A percentile compares a stretch with the other conserved stretches of the same genome.
Conservation (phyloP, 116 monocot species). For the Dioscorea cayenensis region DNA sequence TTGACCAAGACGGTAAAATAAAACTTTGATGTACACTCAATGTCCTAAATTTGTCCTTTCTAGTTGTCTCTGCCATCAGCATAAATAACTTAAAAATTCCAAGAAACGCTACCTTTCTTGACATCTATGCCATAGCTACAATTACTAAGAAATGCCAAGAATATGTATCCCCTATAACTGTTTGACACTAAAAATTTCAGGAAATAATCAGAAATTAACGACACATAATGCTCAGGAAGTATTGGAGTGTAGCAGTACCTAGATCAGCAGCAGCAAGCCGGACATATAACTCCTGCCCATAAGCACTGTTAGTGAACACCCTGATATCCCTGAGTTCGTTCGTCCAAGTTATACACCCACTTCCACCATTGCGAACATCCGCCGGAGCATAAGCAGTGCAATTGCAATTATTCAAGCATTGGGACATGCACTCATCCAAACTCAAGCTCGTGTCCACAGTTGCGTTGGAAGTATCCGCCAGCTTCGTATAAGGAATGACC, state of each 20-base stretch:
- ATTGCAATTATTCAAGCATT: slow-evolving; percentile 12
- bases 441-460: slow-evolving; percentile 14
- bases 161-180: no score
- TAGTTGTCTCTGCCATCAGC: no score
- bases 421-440: slow-evolving; percentile 17
- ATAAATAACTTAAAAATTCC: no score
- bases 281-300: slow-evolving; percentile 11
- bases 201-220: no score
- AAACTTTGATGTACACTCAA: no score
- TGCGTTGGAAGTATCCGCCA: slow-evolving; percentile 22
- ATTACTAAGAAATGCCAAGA: no score
- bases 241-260: slow-evolving; percentile 12
- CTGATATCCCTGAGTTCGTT: slow-evolving; percentile 17
- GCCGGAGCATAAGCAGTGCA: slow-evolving; percentile 13
- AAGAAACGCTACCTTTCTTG: no score
- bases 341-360: slow-evolving; percentile 31
- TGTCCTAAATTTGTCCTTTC: no score
- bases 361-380: slow-evolving; percentile 7
- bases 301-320: neutral
- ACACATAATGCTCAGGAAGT: neutral
- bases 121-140: no score
- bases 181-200: no score
- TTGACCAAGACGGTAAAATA: no score
- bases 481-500: slow-evolving; percentile 3
- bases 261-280: slow-evolving; percentile 27